Percentiles rank a stretch among this genome's conserved stretches.
These are phyloP conservation scores for Salix viminalis DNA, from an alignment of 345 rosid genomes.

Conservation along the genomic window DNA sequence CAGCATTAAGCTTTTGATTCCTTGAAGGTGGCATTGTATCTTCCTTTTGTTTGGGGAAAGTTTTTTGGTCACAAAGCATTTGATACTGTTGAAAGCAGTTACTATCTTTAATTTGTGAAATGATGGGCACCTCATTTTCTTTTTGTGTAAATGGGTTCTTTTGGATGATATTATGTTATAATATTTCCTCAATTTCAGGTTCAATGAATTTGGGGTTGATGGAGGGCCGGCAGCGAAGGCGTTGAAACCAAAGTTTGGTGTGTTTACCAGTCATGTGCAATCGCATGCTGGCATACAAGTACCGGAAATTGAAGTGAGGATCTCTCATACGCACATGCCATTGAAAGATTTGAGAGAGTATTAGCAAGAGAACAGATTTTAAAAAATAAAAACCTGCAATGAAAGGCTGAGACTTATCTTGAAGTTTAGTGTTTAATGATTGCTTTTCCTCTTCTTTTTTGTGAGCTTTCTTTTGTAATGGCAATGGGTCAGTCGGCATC, in stretches of 20 bases:
- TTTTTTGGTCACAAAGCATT: neutral
- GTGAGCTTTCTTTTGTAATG: neutral
- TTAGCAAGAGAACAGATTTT: too few species aligned
- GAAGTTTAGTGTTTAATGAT: neutral
- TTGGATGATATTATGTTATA: neutral
- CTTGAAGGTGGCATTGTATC: neutral
- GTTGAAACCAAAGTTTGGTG: conserved; percentile 8
- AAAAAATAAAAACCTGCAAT: neutral
- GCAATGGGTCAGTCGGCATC: neutral
- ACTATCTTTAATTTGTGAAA: neutral
- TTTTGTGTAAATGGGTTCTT: neutral
- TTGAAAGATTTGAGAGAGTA: neutral
- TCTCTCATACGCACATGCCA: neutral
- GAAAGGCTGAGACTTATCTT: neutral
- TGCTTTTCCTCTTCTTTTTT: neutral
- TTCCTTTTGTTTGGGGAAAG: neutral
- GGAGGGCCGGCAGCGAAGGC: conserved; percentile 8
- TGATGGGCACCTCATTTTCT: neutral
- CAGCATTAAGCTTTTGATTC: neutral
- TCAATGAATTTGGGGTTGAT: conserved; percentile 12
- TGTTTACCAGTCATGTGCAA: neutral
- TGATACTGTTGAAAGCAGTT: neutral
- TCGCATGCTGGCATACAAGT: neutral
- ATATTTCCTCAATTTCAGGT: neutral
- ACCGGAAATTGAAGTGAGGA: conserved; percentile 10